phyloP scores from a whole-genome alignment of 768 basidiomycete genomes.

The Mycena pura region DNA sequence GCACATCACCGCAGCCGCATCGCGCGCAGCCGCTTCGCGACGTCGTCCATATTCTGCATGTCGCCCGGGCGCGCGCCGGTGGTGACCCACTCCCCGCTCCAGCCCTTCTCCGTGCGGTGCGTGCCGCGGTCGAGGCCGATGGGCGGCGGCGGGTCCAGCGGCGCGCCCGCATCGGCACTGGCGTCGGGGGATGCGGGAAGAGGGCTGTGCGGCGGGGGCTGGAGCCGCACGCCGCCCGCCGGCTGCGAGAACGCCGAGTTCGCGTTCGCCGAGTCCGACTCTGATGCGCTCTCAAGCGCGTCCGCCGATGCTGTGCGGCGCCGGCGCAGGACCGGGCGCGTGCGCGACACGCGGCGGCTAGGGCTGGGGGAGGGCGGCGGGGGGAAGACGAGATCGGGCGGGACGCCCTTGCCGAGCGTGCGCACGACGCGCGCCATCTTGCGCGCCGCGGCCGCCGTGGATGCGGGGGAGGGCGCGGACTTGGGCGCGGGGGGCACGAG shows the following conservation, averaged over 20 bases:
- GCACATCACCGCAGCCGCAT: background rate
- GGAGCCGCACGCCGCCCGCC: background rate
- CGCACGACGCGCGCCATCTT: slow-evolving; percentile 49
- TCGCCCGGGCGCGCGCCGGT: background rate
- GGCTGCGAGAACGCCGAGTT: slow-evolving; percentile 14
- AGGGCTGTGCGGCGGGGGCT: background rate
- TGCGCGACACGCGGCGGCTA: background rate
- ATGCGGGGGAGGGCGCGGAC: slow-evolving; percentile 8
- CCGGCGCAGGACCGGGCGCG: background rate
- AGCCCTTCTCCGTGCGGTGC: slow-evolving; percentile 19
- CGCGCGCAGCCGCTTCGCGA: slow-evolving; percentile 11
- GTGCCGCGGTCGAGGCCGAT: slow-evolving; percentile 11
- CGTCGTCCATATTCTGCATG: slow-evolving; percentile 20
- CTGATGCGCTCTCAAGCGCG: background rate
- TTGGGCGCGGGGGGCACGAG: background rate
- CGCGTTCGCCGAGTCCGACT: slow-evolving; percentile 1
- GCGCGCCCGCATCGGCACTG: background rate
- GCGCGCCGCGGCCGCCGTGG: slow-evolving; percentile 39
- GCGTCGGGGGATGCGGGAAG: background rate
- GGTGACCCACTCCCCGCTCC: slow-evolving; percentile 25
- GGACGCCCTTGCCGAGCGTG: slow-evolving; percentile 54
- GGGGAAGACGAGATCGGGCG: slow-evolving; percentile 46
- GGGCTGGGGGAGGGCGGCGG: background rate
- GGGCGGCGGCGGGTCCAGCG: background rate
- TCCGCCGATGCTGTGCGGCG: background rate